phyloP scores from a whole-genome alignment of 1,139 yeast genomes.

The Yamadazyma jaroonii region DNA sequence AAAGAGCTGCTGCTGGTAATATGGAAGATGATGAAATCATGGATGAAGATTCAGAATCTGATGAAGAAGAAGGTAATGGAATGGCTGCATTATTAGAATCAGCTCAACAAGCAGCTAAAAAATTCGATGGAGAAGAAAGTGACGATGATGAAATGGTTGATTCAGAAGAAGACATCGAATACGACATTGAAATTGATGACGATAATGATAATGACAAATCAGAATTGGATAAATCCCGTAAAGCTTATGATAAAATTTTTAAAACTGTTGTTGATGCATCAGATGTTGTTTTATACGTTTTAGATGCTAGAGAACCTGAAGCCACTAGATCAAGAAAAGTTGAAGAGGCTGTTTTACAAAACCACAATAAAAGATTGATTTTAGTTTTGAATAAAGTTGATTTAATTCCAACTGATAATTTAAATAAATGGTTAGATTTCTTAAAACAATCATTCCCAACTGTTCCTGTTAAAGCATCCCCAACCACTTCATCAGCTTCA shows the following conservation, averaged over 20 bases:
- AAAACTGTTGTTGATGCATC: slow-evolving; percentile 80
- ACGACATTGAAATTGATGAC: slow-evolving; percentile 39
- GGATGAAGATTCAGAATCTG: slow-evolving; percentile 37
- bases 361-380: slow-evolving; percentile 76
- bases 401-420: slow-evolving; percentile 78
- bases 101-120: slow-evolving; percentile 82
- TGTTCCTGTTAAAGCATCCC: slow-evolving; percentile 74
- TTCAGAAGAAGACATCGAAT: slow-evolving; percentile 46
- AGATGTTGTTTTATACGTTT: slow-evolving; percentile 85
- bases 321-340: slow-evolving; percentile 89
- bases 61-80: slow-evolving; percentile 53
- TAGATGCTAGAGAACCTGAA: slow-evolving; percentile 98
- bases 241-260: slow-evolving; percentile 88
- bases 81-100: slow-evolving; percentile 85
- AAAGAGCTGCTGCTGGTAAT: slow-evolving; percentile 46
- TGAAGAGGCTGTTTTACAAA: slow-evolving; percentile 83
- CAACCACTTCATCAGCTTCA: slow-evolving; percentile 53
- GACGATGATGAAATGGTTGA: slow-evolving; percentile 42
- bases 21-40: slow-evolving; percentile 35
- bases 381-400: slow-evolving; percentile 89
- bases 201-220: slow-evolving; percentile 34
- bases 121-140: slow-evolving; percentile 55
- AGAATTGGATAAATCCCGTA: slow-evolving; percentile 74
- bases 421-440: slow-evolving; percentile 81
- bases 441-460: slow-evolving; percentile 87